Base-by-base conservation (phyloP, 169 alveolate species). In the Plasmodium inui region DNA sequence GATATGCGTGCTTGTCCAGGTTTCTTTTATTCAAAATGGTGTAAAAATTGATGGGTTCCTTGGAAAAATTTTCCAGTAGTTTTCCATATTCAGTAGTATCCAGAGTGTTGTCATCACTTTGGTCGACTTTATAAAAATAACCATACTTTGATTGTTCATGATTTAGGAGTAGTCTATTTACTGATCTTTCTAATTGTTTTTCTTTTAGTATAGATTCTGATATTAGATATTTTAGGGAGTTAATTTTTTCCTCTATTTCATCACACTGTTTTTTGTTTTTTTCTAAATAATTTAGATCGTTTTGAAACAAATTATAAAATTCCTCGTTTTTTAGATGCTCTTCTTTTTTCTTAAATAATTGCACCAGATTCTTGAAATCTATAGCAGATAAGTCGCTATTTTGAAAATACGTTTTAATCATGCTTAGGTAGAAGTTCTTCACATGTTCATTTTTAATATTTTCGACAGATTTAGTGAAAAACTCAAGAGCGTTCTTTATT, bases 81-180 rank as follows among this genome's bases (percentile, higher is more conserved):
- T 84, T 84, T 72, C 92, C 92, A 84, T 84, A 84, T 84, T 84
- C 92, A 10, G 92, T 84, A 14, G 92, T 84, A 39, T 84, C 92
- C 76, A 84, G 41, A 50, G 80, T 84, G 79, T 84, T 84, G 12
- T 84, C 92, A 84, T 84, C 92, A 12, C 76, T 84, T 39, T 84
- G 92, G 9, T 84, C 92, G 14, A 84, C 34, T 84, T 84, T 84
- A 73, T 84, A 84, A 74, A 84, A 84, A 46, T 84, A 84, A 32
- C 92, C 92, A 84, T 84, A 84, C 55, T 84, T 84, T 72, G 92
- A 84, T 44, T 84, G 92, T 30, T 84, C 92, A 50, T 84, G 92
- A 74, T 84, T 84, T 44, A 84, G 22, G 34, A 84, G 57, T 84
- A 84, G 79, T 84, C 92, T 84, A 50, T 84, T 84, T 10, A 84